A percentile compares a stretch with the other conserved stretches of the same genome.
Conservation (phyloP, 176 grass and related monocot genomes). For the Avena atlantica region DNA sequence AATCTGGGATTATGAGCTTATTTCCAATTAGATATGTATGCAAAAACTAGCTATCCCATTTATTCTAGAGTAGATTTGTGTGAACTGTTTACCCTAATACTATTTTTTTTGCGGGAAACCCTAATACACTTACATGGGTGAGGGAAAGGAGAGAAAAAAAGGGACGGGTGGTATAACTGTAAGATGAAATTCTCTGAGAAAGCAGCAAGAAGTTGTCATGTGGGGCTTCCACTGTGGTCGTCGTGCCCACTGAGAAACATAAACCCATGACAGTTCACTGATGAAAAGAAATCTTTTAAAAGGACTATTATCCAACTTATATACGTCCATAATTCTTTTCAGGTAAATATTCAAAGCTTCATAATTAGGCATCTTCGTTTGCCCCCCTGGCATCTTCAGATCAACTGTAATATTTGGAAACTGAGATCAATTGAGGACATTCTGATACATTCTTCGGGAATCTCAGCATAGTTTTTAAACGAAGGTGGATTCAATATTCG, state of each 20-base stretch:
- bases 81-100: not conserved
- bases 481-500: slow-evolving; percentile 15
- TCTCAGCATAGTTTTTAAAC: not conserved
- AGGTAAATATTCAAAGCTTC: slow-evolving; percentile 28
- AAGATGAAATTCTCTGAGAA: slow-evolving; percentile 27
- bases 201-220: not conserved
- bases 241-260: not conserved
- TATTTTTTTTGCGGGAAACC: not conserved
- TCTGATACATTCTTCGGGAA: slow-evolving; percentile 36
- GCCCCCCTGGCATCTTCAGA: slow-evolving; percentile 31
- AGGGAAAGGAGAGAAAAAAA: not conserved
- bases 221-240: not conserved
- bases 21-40: slow-evolving; percentile 4
- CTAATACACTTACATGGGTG: slow-evolving; percentile 14
- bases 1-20: slow-evolving; percentile 2
- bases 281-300: not conserved
- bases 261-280: not conserved
- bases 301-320: not conserved
- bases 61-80: not conserved
- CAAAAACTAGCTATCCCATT: not conserved
- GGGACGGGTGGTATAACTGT: slow-evolving; percentile 18
- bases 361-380: slow-evolving; percentile 37
- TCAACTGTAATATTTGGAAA: slow-evolving; percentile 37
- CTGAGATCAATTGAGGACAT: slow-evolving; percentile 30
- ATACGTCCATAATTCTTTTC: not conserved